Conservation (phyloP, 768 basidiomycete genomes). For the Podaxis pistillaris region DNA sequence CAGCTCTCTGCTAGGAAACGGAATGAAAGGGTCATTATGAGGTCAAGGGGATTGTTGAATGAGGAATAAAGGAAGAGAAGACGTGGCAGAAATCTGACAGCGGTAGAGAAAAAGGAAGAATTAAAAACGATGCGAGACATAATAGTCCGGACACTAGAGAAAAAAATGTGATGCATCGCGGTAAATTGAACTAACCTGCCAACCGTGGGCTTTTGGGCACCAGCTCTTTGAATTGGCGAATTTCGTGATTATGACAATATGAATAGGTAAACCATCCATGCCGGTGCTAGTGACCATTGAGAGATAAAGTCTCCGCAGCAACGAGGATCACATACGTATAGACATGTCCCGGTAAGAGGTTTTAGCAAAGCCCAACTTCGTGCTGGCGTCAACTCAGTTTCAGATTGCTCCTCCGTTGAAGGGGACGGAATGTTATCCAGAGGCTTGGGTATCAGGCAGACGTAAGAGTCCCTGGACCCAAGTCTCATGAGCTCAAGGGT, state of each 20-base stretch:
- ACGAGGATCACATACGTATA: slow-evolving; percentile 64
- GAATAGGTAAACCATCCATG: slow-evolving; percentile 98
- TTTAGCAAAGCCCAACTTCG: slow-evolving; percentile 83
- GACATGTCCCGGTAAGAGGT: slow-evolving; percentile 75
- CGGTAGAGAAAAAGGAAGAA: slow-evolving; percentile 22
- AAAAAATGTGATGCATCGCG: slow-evolving; percentile 10
- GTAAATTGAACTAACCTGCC: slow-evolving; percentile 46
- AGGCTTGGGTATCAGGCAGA: slow-evolving; percentile 76
- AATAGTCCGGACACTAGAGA: slow-evolving; percentile 12
- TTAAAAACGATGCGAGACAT: slow-evolving; percentile 13
- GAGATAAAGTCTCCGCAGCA: slow-evolving; percentile 25
- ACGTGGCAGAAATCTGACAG: slow-evolving; percentile 19
- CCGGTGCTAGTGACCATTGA: slow-evolving; percentile 55
- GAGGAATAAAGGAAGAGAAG: slow-evolving; percentile 10
- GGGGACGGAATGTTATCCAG: slow-evolving; percentile 42
- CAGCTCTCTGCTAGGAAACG: slow-evolving; percentile 8
- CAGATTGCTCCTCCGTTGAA: slow-evolving; percentile 46
- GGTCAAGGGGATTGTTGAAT: slow-evolving; percentile 5
- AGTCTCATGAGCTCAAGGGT: slow-evolving; percentile 75
- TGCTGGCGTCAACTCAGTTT: slow-evolving; percentile 62
- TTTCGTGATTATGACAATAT: slow-evolving; percentile 92
- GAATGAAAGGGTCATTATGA: slow-evolving; percentile 19
- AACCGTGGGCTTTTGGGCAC: slow-evolving; percentile 59
- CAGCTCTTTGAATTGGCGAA: slow-evolving; percentile 93
- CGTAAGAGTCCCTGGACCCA: slow-evolving; percentile 64